Conservation (phyloP, 2,329 filamentous ascomycete genomes). For the Byssothecium circinans region DNA sequence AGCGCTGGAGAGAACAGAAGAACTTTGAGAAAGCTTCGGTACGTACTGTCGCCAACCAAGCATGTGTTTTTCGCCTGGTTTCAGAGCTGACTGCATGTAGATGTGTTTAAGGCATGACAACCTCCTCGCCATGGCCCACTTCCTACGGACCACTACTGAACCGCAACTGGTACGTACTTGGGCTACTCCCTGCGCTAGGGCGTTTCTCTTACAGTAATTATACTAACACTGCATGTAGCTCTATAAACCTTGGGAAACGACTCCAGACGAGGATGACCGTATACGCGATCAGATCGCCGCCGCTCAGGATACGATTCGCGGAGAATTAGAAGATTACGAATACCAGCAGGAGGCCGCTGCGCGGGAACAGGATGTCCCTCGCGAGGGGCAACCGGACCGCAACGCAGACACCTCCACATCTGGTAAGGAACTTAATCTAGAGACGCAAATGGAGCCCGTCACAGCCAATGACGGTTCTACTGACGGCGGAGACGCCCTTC, state of each 20-base stretch:
- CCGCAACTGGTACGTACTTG: conserved; percentile 69
- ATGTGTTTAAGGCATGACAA: conserved; percentile 75
- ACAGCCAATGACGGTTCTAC: conserved; percentile 26
- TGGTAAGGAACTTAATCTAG: conserved; percentile 31
- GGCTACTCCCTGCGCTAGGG: background rate
- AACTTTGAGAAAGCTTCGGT: conserved; percentile 77
- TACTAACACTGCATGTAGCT: conserved; percentile 58
- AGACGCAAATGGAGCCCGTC: conserved; percentile 16
- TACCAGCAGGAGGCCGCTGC: conserved; percentile 33
- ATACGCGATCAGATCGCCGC: conserved; percentile 72
- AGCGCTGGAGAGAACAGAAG: conserved; percentile 70
- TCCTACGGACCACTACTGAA: conserved; percentile 69
- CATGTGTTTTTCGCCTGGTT: too few species aligned
- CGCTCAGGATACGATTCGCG: conserved; percentile 63
- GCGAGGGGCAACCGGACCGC: conserved; percentile 8
- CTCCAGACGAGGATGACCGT: conserved; percentile 65
- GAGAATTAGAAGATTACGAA: conserved; percentile 66
- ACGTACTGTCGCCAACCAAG: conserved; percentile 11
- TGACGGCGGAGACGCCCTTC: conserved; percentile 24
- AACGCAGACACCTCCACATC: conserved; percentile 19
- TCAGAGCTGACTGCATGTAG: conserved; percentile 53
- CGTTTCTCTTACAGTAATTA: conserved; percentile 10
- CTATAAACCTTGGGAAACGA: conserved; percentile 81
- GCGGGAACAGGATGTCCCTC: conserved; percentile 19
- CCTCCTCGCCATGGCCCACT: conserved; percentile 70